Evolutionary conservation across 2,329 filamentous ascomycete species (phyloP).

Genomic region (Pseudogymnoascus sp.): DNA sequence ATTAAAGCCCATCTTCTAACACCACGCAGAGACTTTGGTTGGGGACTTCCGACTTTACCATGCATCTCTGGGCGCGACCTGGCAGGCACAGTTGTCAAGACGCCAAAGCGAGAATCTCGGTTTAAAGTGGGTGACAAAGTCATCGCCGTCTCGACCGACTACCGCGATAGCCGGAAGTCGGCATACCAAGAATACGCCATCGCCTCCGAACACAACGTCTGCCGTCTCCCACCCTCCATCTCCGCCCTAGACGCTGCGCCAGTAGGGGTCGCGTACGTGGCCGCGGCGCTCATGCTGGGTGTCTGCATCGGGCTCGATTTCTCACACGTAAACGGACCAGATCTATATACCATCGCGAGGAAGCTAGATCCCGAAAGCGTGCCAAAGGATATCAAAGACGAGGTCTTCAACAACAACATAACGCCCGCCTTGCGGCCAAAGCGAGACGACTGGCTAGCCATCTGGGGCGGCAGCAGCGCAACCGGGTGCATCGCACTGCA

Average conservation of each 20-base stretch:
- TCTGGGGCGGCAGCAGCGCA: conserved; percentile 67
- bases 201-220: conserved; percentile 26
- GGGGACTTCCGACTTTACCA: conserved; percentile 24
- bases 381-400: conserved; percentile 53
- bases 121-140: conserved; percentile 47
- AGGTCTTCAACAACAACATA: conserved; percentile 52
- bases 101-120: conserved; percentile 35
- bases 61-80: conserved; percentile 43
- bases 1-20: conserved; percentile 55
- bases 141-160: conserved; percentile 27
- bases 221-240: conserved; percentile 21
- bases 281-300: conserved; percentile 58
- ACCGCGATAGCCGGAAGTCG: conserved; percentile 25
- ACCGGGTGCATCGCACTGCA: conserved; percentile 62
- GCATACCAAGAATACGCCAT: conserved; percentile 46
- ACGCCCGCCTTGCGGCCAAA: conserved; percentile 44
- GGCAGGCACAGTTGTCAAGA: conserved; percentile 55
- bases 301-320: conserved; percentile 67
- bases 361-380: conserved; percentile 40
- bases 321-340: conserved; percentile 41
- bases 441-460: conserved; percentile 60
- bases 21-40: conserved; percentile 41
- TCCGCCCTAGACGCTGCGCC: conserved; percentile 20
- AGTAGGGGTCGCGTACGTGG: conserved; percentile 40
- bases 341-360: conserved; percentile 48